A percentile compares a stretch with the other conserved stretches of the same genome.
phyloP scores from a whole-genome alignment of 2,329 filamentous ascomycete species.

The Dothistroma pini region DNA sequence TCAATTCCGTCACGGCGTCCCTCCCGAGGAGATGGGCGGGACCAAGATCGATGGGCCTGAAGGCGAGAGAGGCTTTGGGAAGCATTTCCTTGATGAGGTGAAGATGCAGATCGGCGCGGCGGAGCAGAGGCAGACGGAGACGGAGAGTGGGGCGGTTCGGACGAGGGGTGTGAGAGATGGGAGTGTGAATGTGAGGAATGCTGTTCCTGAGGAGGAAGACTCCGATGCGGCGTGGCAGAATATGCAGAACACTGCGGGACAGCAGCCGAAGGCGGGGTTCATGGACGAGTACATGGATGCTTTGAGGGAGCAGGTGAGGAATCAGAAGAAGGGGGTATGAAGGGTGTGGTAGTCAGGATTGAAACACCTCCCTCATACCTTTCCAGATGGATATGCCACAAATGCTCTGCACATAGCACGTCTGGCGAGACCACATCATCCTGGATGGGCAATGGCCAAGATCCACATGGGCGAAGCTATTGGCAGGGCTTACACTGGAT shows the following conservation, averaged over 20 bases:
- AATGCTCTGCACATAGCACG: too few relatives aligned
- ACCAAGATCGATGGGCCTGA: slow-evolving; percentile 42
- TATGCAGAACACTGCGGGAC: slow-evolving; percentile 13
- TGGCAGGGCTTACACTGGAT: too few relatives aligned
- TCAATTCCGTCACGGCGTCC: slow-evolving; percentile 45
- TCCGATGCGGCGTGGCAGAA: slow-evolving; percentile 30
- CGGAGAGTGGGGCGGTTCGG: slow-evolving; percentile 13
- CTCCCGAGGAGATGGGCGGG: slow-evolving; percentile 48
- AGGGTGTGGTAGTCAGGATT: neutral
- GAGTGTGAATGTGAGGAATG: slow-evolving; percentile 20
- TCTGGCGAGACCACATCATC: too few relatives aligned
- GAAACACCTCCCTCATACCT: too few relatives aligned
- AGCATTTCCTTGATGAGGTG: slow-evolving; percentile 54
- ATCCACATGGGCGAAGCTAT: too few relatives aligned
- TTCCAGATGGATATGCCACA: too few relatives aligned
- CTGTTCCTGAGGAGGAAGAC: slow-evolving; percentile 12
- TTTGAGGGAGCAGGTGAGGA: slow-evolving; percentile 29
- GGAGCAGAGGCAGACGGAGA: slow-evolving; percentile 23
- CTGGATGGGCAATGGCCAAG: too few relatives aligned
- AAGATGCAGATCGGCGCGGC: slow-evolving; percentile 31
- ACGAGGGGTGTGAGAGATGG: slow-evolving; percentile 20
- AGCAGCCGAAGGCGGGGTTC: slow-evolving; percentile 24
- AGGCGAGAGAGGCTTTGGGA: slow-evolving; percentile 39
- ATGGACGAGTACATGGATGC: slow-evolving; percentile 32
- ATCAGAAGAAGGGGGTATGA: slow-evolving; percentile 23